Evolutionary conservation across 2,329 filamentous ascomycete species (phyloP), one percentile per base, ranked within the genome.

Genomic region (Fonsecaea nubica): DNA sequence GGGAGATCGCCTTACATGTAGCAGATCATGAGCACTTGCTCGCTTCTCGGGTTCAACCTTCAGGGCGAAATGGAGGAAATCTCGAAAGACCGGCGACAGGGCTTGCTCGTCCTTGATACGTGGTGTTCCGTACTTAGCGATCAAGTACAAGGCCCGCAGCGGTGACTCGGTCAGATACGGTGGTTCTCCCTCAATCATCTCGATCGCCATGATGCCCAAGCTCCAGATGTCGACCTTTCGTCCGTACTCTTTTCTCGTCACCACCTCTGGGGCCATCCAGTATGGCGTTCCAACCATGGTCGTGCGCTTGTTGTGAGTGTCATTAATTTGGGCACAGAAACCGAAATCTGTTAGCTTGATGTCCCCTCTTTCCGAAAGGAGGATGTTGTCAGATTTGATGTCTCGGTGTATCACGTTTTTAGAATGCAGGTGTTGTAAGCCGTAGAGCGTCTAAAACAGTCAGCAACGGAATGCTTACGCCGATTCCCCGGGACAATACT

Each of bases 211-310:
- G 81, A 99, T 99, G 66, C 95, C 95, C 53, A 99, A 83, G 66
- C 92, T 96, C 95, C 95, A 99, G 73, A 99, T 97, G 76, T 99
- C 95, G 62, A 99, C 94, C 80, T 98, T 99, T 69, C 94, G 90
- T 72, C 95, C 95, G 79, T 99, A 99, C 80, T 98, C 95, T 79
- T 98, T 98, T 50, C 93, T 86, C 6, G 93, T 98, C 33, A 99
- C 95, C 25, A 99, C 94, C 80, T 99, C 95, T 3, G 95, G 95
- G 1, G 95, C 95, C 95, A 99, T 99, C 95, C 95, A 99, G 80
- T 99, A 99, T 1, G 95, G 95, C 7, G 95, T 98, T 62, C 95
- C 95, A 53, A 99, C 95, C 95, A 98, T 99, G 13, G 95, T 99
- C 4, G 93, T 98, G 67, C 95, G 91, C 85, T 98, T 98, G 81